phyloP scores from a whole-genome alignment of 768 basidiomycete species.

The Myochromella boudieri region DNA sequence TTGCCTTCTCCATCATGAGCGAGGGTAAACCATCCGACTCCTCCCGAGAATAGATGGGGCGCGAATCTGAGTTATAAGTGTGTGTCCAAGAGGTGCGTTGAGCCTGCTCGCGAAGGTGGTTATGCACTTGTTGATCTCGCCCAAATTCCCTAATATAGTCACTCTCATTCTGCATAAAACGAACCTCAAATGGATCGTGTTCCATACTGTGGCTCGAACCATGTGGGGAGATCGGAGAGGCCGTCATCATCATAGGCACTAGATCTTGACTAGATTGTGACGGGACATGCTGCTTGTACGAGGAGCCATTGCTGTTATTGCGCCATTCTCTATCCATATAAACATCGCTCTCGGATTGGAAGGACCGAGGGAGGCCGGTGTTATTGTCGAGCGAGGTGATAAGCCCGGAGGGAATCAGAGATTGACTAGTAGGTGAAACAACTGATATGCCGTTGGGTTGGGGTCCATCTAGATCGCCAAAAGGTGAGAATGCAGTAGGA shows the following conservation, averaged over 20 bases:
- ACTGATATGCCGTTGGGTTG: conserved; percentile 19
- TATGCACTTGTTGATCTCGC: conserved; percentile 14
- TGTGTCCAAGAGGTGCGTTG: conserved; percentile 29
- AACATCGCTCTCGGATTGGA: conserved; percentile 53
- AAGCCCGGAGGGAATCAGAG: conserved; percentile 56
- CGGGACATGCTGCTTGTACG: conserved; percentile 9
- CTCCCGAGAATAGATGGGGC: conserved; percentile 10
- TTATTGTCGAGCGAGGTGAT: conserved; percentile 51
- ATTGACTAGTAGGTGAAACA: conserved; percentile 42
- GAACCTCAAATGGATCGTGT: conserved; percentile 49
- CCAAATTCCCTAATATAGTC: conserved; percentile 23
- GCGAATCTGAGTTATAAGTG: conserved; percentile 36
- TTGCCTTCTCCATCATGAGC: conserved; percentile 24
- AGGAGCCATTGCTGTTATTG: conserved; percentile 14
- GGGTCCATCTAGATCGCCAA: conserved; percentile 41
- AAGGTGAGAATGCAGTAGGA: conserved; percentile 50
- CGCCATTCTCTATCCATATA: conserved; percentile 56
- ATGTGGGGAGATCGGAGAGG: conserved; percentile 24
- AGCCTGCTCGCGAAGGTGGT: conserved; percentile 19
- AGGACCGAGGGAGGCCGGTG: conserved; percentile 41
- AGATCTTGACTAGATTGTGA: conserved; percentile 12
- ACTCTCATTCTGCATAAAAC: conserved; percentile 23
- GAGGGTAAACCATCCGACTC: conserved; percentile 15
- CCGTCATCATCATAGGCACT: conserved; percentile 24
- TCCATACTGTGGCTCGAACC: conserved; percentile 28